Evolutionary conservation across 306 rosid genomes (phyloP).

Genomic region (Trifolium pratense): DNA sequence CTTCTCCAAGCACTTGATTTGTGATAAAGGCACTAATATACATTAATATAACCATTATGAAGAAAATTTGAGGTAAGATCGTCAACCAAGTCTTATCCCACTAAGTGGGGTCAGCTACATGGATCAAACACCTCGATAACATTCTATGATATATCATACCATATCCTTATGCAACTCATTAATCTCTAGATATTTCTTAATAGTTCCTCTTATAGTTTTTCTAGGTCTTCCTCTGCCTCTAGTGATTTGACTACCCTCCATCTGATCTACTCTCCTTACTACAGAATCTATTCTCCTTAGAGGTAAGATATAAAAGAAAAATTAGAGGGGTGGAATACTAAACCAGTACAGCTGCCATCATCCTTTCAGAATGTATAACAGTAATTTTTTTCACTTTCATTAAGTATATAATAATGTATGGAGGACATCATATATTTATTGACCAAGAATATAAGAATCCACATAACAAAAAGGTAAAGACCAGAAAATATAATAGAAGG

Average conservation of each 20-base stretch:
- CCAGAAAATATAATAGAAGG: slow-evolving; percentile 19
- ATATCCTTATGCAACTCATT: too few relatives aligned
- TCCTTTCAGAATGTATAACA: slow-evolving; percentile 15
- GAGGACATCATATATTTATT: slow-evolving; percentile 5
- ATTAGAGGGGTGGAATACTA: not conserved
- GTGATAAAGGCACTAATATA: slow-evolving; percentile 19
- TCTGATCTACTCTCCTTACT: too few relatives aligned
- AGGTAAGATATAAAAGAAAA: not conserved
- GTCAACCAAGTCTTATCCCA: too few relatives aligned
- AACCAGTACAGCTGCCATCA: slow-evolving; percentile 24
- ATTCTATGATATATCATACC: too few relatives aligned
- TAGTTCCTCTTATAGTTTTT: too few relatives aligned
- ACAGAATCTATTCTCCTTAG: too few relatives aligned
- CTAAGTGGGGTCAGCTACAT: too few relatives aligned
- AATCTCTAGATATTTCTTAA: too few relatives aligned
- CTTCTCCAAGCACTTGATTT: slow-evolving; percentile 15
- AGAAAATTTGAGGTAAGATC: not conserved
- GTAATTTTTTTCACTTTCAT: slow-evolving; percentile 1
- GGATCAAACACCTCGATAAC: too few relatives aligned
- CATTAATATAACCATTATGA: not conserved
- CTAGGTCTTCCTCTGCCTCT: too few relatives aligned
- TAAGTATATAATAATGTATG: not conserved
- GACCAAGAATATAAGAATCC: slow-evolving; percentile 13
- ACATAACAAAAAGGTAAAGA: slow-evolving; percentile 14
- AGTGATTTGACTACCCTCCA: too few relatives aligned